A percentile compares a stretch with the other conserved stretches of the same genome.
phyloP scores from a whole-genome alignment of 345 rosid genomes.

The Passiflora organensis region DNA sequence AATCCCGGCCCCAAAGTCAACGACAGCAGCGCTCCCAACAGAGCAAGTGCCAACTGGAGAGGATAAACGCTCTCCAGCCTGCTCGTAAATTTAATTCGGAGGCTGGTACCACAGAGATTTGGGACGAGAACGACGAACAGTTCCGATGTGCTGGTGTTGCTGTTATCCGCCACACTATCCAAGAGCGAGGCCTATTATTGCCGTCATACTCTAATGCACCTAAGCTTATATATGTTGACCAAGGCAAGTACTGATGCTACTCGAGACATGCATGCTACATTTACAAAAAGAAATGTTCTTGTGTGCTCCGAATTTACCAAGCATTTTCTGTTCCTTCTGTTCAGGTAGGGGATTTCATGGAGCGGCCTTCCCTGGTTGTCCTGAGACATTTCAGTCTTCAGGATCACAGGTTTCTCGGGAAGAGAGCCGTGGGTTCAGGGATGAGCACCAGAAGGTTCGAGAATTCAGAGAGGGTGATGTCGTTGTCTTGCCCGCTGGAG shows the following conservation, averaged over 20 bases:
- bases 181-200: conserved; percentile 30
- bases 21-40: conserved; percentile 17
- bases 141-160: conserved; percentile 43
- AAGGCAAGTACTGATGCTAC: too few relatives aligned
- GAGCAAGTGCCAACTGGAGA: conserved; percentile 28
- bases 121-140: conserved; percentile 36
- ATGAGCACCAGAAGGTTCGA: conserved; percentile 29
- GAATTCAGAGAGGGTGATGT: conserved; percentile 36
- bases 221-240: conserved; percentile 33
- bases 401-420: not conserved
- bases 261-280: not conserved
- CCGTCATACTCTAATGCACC: conserved; percentile 38
- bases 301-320: not conserved
- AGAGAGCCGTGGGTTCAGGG: conserved; percentile 2
- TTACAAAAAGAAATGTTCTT: too few relatives aligned
- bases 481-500: conserved; percentile 38
- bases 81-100: conserved; percentile 24
- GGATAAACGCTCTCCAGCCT: conserved; percentile 32
- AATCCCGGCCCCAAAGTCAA: not conserved
- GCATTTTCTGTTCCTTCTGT: not conserved
- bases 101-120: conserved; percentile 39
- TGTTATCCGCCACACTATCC: conserved; percentile 31
- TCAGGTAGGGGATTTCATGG: conserved; percentile 35
- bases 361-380: conserved; percentile 33
- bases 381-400: conserved; percentile 24